phyloP scores from a whole-genome alignment of 768 basidiomycete genomes.

The Mycena amicta region DNA sequence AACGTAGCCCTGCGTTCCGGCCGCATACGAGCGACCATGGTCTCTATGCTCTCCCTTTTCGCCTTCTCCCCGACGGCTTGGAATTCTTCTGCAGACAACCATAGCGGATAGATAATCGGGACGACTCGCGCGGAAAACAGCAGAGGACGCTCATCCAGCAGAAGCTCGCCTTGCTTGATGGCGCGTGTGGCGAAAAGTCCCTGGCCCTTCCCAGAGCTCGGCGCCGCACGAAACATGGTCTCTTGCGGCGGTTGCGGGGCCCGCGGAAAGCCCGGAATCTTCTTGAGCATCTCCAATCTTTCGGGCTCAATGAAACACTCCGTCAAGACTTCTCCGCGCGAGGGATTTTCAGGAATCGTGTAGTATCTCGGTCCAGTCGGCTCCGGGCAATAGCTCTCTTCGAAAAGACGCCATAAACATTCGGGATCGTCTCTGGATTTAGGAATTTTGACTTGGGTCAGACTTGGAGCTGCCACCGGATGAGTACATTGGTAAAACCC shows the following conservation, averaged over 20 bases:
- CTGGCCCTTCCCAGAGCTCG: not conserved
- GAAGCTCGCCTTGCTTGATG: not conserved
- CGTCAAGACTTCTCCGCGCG: not conserved
- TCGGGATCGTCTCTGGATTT: no score
- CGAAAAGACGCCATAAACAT: no score
- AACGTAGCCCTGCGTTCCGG: not conserved
- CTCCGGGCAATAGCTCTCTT: no score
- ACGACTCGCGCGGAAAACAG: no score
- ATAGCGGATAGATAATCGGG: not conserved
- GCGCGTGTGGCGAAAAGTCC: not conserved
- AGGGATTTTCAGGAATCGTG: not conserved
- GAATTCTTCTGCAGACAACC: no score
- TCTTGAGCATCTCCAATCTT: not conserved
- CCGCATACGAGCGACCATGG: not conserved
- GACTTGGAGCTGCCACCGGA: not conserved
- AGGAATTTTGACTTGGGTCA: not conserved
- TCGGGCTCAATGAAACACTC: not conserved
- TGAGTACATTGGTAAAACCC: not conserved
- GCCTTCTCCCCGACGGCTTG: no score
- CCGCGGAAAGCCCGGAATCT: not conserved
- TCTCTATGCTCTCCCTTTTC: not conserved
- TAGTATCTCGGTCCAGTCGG: not conserved
- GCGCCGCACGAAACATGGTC: not conserved
- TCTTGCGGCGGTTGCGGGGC: not conserved
- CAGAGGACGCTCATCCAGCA: not conserved